Evolutionary conservation across 2,329 filamentous ascomycete species (phyloP), one percentile per base, ranked within the genome.

Genomic region (Pseudogymnoascus sp.): DNA sequence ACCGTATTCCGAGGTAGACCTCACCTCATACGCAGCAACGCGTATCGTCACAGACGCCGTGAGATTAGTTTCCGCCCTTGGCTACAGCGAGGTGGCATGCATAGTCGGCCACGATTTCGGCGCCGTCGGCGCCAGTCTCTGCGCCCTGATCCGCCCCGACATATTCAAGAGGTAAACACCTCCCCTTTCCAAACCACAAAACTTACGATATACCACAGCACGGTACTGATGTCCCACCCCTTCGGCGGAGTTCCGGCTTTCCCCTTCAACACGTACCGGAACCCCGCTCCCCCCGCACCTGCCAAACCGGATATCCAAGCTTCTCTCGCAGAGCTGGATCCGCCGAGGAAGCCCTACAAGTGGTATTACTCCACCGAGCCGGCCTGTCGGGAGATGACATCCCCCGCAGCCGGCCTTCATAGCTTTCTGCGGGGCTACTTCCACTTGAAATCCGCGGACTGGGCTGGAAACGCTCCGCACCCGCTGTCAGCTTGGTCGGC

Each of bases 101-200:
- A 78, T 89, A 31, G 78, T 88, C 1, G 86, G 87, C 2, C 86
- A 89, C 69, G 87, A 89, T 72, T 86, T 87, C 64, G 87, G 87
- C 5, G 86, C 81, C 5, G 81, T 88, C 2, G 80, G 80, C 2
- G 81, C 84, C 0, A 80, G 83, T 14, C 79, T 83, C 75, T 82
- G 82, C 64, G 84, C 84, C 0, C 73, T 89, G 21, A 82, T 84
- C 67, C 77, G 87, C 1, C 85, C 85, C 0, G 87, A 90, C 72
- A 74, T 90, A 36, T 88, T 90, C 73, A 77, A 77, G 53, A 81
- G 82, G 69, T 72, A 66, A n/a, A 62, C 53, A 16, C 12, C 38
- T 23, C 40, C 11, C 21, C 4, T 62, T 21, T 43, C 21, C 38
- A 31, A 11, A 11, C 3, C 8, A 4, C 46, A 31, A 34, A 18